Evolutionary conservation across 1,284 basidiomycete genomes (phyloP), one percentile per base, ranked within the genome.

Genomic region (Mycena sp.): DNA sequence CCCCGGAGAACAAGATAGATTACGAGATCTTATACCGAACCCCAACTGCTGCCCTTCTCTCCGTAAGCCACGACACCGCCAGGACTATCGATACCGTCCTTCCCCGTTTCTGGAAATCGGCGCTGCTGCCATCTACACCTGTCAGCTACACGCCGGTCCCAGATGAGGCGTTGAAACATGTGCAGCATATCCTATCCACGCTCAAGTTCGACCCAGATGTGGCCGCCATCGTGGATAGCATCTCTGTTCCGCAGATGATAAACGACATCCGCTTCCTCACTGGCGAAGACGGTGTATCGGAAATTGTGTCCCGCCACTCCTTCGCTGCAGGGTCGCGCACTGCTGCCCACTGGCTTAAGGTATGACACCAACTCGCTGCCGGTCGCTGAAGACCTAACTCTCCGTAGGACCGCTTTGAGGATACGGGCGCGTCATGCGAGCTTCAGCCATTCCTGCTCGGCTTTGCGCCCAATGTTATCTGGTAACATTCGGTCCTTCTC

Each of bases 391-490:
- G n/a, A 10, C 25, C 21, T 21, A 45, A 58, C 41, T 40, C 48
- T 44, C 44, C 32, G 9, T 38, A 67, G 65, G 78, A 78, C 37
- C 80, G 81, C 61, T 87, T 95, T 45, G 91, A 94, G 76, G 78
- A 78, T 4, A 86, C 88, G 0, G 94, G 94, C 3, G 92, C 92
- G 0, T 77, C 74, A 5, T 96, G 94, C 77, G 79, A 85, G 67
- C 80, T 93, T 35, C 82, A 83, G 67, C 71, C 78, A 0, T 96
- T 93, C 83, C 75, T 90, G 21, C 17, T 58, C 6, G 93, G 91
- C 14, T 95, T 94, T 72, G 83, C 92, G 7, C 94, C 94, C 11
- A 94, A 95, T 72, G 87, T 96, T 43, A 82, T 96, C 63, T 96
- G 94, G 90, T 90, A 70, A 37, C 79, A 68, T 19, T 45, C 56